Evolutionary conservation across 768 basidiomycete genomes (phyloP).

Genomic region (Termitomyces sp.): DNA sequence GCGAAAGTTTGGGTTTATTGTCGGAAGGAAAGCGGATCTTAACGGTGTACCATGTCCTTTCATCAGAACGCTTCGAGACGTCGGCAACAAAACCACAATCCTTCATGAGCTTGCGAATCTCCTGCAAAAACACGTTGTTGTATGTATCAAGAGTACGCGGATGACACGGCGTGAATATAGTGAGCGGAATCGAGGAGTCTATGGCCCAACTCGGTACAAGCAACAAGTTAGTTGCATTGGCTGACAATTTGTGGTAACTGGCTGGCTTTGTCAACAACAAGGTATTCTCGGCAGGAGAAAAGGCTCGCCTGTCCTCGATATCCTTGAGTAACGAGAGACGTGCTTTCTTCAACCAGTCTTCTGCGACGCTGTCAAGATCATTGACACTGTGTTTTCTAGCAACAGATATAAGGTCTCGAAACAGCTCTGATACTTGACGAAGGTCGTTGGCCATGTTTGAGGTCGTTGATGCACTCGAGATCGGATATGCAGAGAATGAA

Average conservation of each 20-base stretch:
- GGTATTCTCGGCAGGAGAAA: background rate
- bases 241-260: background rate
- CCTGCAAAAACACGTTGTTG: background rate
- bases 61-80: background rate
- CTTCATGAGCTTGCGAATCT: background rate
- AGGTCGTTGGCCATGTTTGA: background rate
- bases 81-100: constrained; percentile 1
- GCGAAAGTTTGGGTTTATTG: background rate
- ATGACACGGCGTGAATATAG: background rate
- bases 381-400: background rate
- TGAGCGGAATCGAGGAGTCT: background rate
- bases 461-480: background rate
- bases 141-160: background rate
- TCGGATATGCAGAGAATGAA: no score
- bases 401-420: background rate
- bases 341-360: background rate
- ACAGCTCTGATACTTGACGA: background rate
- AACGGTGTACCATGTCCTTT: background rate
- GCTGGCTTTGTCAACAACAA: background rate
- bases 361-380: no score
- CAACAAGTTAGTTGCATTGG: background rate
- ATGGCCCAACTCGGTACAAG: background rate
- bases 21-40: background rate
- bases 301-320: background rate
- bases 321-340: background rate